Conservation (phyloP, 768 basidiomycete species). For the Mycena indigotica region DNA sequence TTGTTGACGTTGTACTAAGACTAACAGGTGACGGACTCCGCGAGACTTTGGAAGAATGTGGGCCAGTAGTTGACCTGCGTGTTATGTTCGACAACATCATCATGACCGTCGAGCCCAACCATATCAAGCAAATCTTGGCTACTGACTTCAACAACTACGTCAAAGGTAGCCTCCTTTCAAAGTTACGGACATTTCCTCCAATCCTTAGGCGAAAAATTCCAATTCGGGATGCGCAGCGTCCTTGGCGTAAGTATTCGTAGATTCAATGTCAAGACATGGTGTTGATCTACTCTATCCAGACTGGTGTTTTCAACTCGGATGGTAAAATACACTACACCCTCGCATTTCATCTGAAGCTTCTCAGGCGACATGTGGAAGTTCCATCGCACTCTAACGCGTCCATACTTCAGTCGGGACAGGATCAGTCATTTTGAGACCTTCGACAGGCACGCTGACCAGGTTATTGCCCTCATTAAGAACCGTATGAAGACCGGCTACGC, state of each 20-base stretch:
- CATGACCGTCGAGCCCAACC: constrained; percentile 53
- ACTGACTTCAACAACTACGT: constrained; percentile 62
- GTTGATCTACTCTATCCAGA: constrained; percentile 12
- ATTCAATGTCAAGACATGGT: neutral
- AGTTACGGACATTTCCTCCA: neutral
- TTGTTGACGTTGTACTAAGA: neutral
- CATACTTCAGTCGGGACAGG: constrained; percentile 62
- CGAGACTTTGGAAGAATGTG: constrained; percentile 36
- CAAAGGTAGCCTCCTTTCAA: constrained; percentile 44
- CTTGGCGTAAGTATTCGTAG: constrained; percentile 39
- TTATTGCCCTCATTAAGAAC: constrained; percentile 44
- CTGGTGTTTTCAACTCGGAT: constrained; percentile 71
- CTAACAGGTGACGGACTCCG: constrained; percentile 46
- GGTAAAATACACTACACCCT: constrained; percentile 36
- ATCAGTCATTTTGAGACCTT: constrained; percentile 60
- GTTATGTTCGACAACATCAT: constrained; percentile 48
- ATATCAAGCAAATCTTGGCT: constrained; percentile 58
- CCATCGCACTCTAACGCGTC: constrained; percentile 41
- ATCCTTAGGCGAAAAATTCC: constrained; percentile 44
- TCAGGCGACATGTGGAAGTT: constrained; percentile 54
- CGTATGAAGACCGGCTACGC: constrained; percentile 50
- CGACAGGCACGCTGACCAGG: constrained; percentile 50
- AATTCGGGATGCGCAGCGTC: constrained; percentile 45
- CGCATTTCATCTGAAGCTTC: neutral
- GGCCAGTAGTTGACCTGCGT: constrained; percentile 48